A percentile compares a stretch with the other conserved stretches of the same genome.
These are phyloP conservation scores for Pythium grandisporangium DNA, from an alignment of 352 stramenopile species.

Conservation along the genomic window DNA sequence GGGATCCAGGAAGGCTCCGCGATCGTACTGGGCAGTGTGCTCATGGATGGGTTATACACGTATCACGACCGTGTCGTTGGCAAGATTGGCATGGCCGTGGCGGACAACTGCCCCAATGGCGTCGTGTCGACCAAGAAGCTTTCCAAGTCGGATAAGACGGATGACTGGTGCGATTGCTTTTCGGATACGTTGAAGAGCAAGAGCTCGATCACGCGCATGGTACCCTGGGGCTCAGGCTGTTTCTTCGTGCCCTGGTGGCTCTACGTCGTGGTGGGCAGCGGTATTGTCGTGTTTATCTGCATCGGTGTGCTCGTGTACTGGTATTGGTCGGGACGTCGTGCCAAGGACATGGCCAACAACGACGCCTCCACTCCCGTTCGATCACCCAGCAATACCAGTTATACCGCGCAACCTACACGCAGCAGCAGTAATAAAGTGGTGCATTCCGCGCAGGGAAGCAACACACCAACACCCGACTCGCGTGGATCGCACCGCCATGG, in stretches of 20 bases:
- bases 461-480: no score
- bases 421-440: background rate
- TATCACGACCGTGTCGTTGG: conserved; percentile 60
- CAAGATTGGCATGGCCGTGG: conserved; percentile 54
- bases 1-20: conserved; percentile 66
- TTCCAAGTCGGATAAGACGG: conserved; percentile 24
- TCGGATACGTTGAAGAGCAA: conserved; percentile 48
- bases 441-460: no score
- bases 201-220: conserved; percentile 37
- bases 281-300: conserved; percentile 46
- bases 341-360: conserved; percentile 3
- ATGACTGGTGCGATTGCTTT: conserved; percentile 66
- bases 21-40: conserved; percentile 73
- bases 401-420: background rate
- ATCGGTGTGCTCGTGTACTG: conserved; percentile 51
- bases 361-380: no score
- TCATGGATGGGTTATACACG: conserved; percentile 75
- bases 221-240: conserved; percentile 52
- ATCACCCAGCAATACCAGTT: background rate
- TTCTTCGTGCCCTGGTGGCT: conserved; percentile 87
- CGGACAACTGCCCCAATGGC: conserved; percentile 69
- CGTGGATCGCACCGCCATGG: no score
- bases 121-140: conserved; percentile 73
- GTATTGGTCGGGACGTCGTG: conserved; percentile 18
- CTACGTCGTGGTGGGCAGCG: conserved; percentile 61